A percentile compares a stretch with the other conserved stretches of the same genome.
These are phyloP conservation scores for Gaeumannomyces sp. DNA, from an alignment of 2,329 filamentous ascomycete genomes.

Conservation along the genomic window DNA sequence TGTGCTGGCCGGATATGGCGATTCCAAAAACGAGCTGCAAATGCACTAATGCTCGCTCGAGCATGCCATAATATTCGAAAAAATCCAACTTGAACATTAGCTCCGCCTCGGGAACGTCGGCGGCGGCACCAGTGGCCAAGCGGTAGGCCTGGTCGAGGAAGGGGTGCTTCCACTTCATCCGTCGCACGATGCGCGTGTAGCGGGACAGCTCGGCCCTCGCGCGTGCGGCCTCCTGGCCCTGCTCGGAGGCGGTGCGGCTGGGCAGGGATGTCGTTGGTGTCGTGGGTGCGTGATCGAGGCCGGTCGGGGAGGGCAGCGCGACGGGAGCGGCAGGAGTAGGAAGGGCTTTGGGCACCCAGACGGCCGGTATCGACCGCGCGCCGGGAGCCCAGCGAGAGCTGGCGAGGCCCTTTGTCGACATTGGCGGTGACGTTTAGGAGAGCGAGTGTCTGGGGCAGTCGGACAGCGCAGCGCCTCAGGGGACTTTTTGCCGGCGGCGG, in stretches of 20 bases:
- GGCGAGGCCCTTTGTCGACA: slow-evolving; percentile 5
- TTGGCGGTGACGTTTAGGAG: neutral
- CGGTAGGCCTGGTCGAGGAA: slow-evolving; percentile 52
- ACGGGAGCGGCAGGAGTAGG: neutral
- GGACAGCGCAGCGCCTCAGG: too few species aligned
- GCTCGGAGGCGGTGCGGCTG: neutral
- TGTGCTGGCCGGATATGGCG: slow-evolving; percentile 30
- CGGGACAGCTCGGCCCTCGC: slow-evolving; percentile 40
- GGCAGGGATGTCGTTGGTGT: neutral
- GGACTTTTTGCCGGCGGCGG: too few species aligned
- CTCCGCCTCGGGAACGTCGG: slow-evolving; percentile 42
- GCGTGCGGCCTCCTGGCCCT: slow-evolving; percentile 4
- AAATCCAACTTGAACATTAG: slow-evolving; percentile 75
- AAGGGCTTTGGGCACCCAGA: too few species aligned
- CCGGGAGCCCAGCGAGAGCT: slow-evolving; percentile 2
- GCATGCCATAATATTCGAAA: slow-evolving; percentile 67
- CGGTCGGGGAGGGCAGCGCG: too few species aligned
- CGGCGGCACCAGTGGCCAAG: slow-evolving; percentile 32
- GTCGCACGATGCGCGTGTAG: slow-evolving; percentile 54
- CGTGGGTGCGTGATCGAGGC: neutral
- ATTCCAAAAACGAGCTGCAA: slow-evolving; percentile 60
- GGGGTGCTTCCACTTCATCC: slow-evolving; percentile 58
- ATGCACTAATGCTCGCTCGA: slow-evolving; percentile 65
- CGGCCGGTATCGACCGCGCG: slow-evolving; percentile 1
- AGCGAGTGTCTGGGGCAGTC: too few species aligned